Percentiles rank a stretch among this genome's conserved stretches.
These are phyloP conservation scores for Neurospora sp. DNA, from an alignment of 495 filamentous ascomycete genomes.

Conservation along the genomic window DNA sequence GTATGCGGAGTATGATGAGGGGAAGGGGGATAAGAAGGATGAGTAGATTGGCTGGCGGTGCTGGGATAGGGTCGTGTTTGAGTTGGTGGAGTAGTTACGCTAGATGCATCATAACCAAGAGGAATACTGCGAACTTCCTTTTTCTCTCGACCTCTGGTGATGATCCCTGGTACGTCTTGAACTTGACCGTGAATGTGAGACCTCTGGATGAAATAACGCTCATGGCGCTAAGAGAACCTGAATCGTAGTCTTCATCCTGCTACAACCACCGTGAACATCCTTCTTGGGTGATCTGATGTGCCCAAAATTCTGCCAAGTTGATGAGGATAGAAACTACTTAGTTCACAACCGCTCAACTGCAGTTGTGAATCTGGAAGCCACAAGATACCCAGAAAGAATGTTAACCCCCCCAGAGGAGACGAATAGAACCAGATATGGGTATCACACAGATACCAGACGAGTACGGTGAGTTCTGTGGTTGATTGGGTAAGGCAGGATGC, in stretches of 20 bases:
- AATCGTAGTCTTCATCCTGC: background rate
- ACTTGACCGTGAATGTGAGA: background rate
- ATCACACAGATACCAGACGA: background rate
- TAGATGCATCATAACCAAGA: no score
- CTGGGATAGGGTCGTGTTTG: background rate
- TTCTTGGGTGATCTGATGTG: background rate
- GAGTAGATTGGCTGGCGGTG: background rate
- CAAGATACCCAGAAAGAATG: background rate
- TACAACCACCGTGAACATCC: background rate
- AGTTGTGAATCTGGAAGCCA: background rate
- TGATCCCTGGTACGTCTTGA: background rate
- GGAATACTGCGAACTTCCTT: background rate
- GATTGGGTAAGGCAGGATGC: background rate
- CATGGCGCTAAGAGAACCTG: background rate
- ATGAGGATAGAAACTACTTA: background rate
- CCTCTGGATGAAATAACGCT: background rate
- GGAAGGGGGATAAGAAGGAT: background rate
- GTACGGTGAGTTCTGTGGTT: background rate
- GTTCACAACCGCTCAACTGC: background rate
- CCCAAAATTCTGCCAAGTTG: background rate
- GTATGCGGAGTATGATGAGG: background rate
- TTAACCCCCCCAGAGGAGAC: background rate
- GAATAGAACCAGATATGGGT: background rate
- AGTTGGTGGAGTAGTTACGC: background rate
- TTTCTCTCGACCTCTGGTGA: background rate